Evolutionary conservation across 352 stramenopile genomes (phyloP).

Genomic region (Phytophthora tubulina): DNA sequence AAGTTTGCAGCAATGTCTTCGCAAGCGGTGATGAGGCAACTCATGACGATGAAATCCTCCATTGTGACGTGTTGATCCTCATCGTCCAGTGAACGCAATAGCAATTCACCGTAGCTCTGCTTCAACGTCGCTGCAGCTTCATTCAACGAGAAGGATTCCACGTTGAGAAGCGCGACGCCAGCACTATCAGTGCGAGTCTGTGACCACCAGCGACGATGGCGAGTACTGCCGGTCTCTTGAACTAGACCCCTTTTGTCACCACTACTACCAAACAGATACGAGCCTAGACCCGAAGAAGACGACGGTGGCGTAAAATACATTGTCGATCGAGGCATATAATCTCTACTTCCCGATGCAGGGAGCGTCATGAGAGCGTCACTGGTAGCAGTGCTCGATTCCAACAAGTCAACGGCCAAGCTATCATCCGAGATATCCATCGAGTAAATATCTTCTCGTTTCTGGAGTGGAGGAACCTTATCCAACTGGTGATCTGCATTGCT

Average conservation of each 20-base stretch:
- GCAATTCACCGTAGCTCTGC: slow-evolving; percentile 58
- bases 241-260: neutral
- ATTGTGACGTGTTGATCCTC: slow-evolving; percentile 48
- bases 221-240: slow-evolving; percentile 2
- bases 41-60: slow-evolving; percentile 77
- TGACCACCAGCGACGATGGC: slow-evolving; percentile 20
- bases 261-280: slow-evolving; percentile 24
- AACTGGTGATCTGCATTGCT: slow-evolving; percentile 6
- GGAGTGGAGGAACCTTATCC: neutral
- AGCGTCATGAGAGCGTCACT: slow-evolving; percentile 25
- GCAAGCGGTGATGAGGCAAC: slow-evolving; percentile 64
- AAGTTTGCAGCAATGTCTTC: slow-evolving; percentile 64
- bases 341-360: slow-evolving; percentile 1
- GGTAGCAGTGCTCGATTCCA: slow-evolving; percentile 26
- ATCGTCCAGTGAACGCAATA: slow-evolving; percentile 43
- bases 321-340: slow-evolving; percentile 14
- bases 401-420: slow-evolving; percentile 30
- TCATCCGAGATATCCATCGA: slow-evolving; percentile 41
- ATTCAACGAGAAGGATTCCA: slow-evolving; percentile 69
- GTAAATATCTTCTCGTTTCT: slow-evolving; percentile 6
- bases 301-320: slow-evolving; percentile 33
- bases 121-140: slow-evolving; percentile 56
- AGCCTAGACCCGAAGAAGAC: slow-evolving; percentile 31
- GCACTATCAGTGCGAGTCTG: slow-evolving; percentile 32
- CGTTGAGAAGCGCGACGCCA: slow-evolving; percentile 52